These are phyloP conservation scores for Papilionanthe hybrid DNA, from an alignment of 116 monocot species.

Conservation along the genomic window DNA sequence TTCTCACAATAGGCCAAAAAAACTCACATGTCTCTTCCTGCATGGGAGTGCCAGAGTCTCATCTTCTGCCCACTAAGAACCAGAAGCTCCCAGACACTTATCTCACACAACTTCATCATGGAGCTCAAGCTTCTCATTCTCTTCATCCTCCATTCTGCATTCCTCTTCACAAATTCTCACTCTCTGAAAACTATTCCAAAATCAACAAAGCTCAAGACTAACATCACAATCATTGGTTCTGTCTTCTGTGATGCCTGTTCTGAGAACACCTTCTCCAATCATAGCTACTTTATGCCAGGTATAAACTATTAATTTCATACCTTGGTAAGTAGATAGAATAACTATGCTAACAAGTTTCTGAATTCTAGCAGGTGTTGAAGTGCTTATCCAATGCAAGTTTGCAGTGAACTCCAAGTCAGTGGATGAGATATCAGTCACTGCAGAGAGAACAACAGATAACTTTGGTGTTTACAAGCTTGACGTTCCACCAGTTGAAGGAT, in stretches of 20 bases:
- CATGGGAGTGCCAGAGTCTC: neutral
- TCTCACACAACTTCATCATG: neutral
- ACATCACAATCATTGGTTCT: slow-evolving; percentile 16
- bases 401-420: slow-evolving; percentile 18
- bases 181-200: neutral
- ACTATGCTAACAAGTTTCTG: neutral
- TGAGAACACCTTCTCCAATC: slow-evolving; percentile 18
- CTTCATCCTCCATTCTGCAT: neutral
- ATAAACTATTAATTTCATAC: neutral
- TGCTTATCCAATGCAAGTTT: slow-evolving; percentile 57
- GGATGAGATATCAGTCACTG: slow-evolving; percentile 34
- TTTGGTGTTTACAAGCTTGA: slow-evolving; percentile 54
- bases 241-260: slow-evolving; percentile 29
- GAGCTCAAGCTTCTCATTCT: slow-evolving; percentile 8
- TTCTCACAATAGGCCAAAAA: neutral
- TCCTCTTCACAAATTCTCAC: neutral
- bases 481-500: slow-evolving; percentile 39
- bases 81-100: neutral
- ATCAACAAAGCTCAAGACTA: neutral
- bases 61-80: neutral
- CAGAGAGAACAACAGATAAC: slow-evolving; percentile 42
- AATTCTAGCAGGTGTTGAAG: slow-evolving; percentile 35
- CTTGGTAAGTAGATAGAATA: neutral
- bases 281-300: slow-evolving; percentile 25
- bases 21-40: neutral